Evolutionary conservation across 106 monocot genomes (phyloP).

Genomic region (Dendrobium officinale): DNA sequence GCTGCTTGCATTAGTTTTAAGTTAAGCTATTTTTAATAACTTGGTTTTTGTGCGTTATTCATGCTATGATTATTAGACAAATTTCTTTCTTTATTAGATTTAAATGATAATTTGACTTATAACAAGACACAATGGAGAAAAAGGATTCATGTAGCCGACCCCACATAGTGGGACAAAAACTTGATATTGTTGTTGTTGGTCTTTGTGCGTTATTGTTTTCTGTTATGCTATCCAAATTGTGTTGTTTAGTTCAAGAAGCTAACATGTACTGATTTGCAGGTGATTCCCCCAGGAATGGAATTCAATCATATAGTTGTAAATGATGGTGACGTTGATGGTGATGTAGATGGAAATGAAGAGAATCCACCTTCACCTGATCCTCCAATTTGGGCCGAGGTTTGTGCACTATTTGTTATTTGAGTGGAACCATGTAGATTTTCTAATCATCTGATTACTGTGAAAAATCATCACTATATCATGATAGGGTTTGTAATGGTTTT

Average conservation of each 20-base stretch:
- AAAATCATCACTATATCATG: background rate
- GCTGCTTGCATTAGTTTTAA: background rate
- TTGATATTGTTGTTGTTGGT: background rate
- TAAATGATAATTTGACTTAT: no score
- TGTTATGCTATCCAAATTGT: background rate
- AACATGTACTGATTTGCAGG: conserved; percentile 22
- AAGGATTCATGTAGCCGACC: no score
- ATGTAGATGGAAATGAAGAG: conserved; percentile 63
- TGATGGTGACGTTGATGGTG: conserved; percentile 68
- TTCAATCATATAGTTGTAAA: conserved; percentile 58
- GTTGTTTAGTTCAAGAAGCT: background rate
- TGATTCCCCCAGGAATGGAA: conserved; percentile 98
- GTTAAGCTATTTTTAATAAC: background rate
- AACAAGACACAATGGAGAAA: no score
- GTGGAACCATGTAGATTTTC: background rate
- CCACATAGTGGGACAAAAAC: no score
- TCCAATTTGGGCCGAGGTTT: conserved; percentile 93
- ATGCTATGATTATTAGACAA: no score
- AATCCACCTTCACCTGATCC: conserved; percentile 62
- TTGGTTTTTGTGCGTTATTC: background rate
- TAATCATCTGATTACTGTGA: background rate
- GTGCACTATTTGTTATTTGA: background rate
- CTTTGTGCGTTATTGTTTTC: background rate
- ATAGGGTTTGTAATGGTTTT: background rate
- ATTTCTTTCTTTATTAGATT: no score